phyloP scores from a whole-genome alignment of 306 rosid genomes.

The Corylus avellana region DNA sequence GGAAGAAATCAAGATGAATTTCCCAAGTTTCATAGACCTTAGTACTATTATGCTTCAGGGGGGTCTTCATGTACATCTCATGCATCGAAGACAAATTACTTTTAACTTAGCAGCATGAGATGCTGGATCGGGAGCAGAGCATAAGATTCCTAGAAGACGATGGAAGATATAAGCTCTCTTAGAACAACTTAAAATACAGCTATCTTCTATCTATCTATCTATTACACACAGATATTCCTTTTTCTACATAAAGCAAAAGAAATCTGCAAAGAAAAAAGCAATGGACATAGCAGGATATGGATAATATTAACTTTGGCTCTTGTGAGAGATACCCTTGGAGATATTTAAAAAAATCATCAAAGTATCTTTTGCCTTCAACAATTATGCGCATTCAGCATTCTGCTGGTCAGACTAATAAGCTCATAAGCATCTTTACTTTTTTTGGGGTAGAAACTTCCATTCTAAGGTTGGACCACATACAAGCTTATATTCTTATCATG shows the following conservation, averaged over 20 bases:
- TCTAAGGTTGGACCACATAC: neutral
- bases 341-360: neutral
- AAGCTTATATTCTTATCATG: neutral
- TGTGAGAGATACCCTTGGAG: neutral
- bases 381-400: neutral
- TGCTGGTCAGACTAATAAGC: neutral
- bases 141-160: conserved; percentile 17
- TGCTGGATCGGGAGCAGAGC: conserved; percentile 11
- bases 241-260: neutral
- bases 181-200: neutral
- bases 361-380: neutral
- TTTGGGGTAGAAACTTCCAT: neutral
- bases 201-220: neutral
- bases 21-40: conserved; percentile 2
- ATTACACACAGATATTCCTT: neutral
- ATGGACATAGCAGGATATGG: neutral
- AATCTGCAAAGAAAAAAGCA: neutral
- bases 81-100: neutral
- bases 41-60: neutral
- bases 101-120: conserved; percentile 27
- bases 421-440: conserved; percentile 6
- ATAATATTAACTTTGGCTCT: neutral
- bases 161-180: neutral
- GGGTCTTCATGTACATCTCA: conserved; percentile 3
- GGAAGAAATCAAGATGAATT: neutral